Evolutionary conservation across 257 asterid species (phyloP).

Genomic region (Mitragyna speciosa): DNA sequence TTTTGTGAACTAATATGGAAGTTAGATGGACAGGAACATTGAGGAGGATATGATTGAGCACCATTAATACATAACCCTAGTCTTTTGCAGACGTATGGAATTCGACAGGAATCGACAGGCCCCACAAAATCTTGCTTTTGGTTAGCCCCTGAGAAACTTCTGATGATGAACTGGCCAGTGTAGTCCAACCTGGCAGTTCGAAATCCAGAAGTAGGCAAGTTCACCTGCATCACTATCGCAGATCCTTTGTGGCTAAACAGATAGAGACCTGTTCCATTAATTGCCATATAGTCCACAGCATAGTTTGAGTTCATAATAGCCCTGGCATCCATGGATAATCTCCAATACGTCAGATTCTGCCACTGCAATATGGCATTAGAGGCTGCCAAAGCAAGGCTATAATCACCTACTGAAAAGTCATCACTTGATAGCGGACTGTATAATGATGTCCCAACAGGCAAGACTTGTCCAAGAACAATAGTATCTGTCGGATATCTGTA

Average conservation of each 20-base stretch:
- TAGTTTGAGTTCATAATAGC: slow-evolving; percentile 32
- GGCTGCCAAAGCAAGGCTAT: slow-evolving; percentile 35
- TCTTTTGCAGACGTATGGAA: slow-evolving; percentile 51
- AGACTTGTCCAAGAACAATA: slow-evolving; percentile 54
- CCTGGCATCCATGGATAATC: slow-evolving; percentile 50
- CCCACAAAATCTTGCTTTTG: slow-evolving; percentile 34
- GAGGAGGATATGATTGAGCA: slow-evolving; percentile 29
- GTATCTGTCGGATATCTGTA: slow-evolving; percentile 60
- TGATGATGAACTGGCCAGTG: slow-evolving; percentile 54
- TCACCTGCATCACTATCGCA: slow-evolving; percentile 38
- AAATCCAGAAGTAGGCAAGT: slow-evolving; percentile 40
- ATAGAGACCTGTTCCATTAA: slow-evolving; percentile 56
- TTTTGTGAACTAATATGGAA: slow-evolving; percentile 35
- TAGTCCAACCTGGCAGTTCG: slow-evolving; percentile 46
- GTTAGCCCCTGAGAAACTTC: slow-evolving; percentile 38
- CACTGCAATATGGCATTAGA: slow-evolving; percentile 53
- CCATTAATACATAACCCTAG: slow-evolving; percentile 52
- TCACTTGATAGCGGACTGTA: slow-evolving; percentile 32
- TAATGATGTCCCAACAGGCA: slow-evolving; percentile 32
- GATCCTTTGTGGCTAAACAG: slow-evolving; percentile 49
- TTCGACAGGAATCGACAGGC: slow-evolving; percentile 49
- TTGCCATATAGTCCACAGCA: slow-evolving; percentile 35
- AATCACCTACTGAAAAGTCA: slow-evolving; percentile 51
- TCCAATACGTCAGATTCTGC: slow-evolving; percentile 52
- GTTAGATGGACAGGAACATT: slow-evolving; percentile 56